phyloP scores from a whole-genome alignment of 2,329 filamentous ascomycete species.

The Penicillium nordicum region DNA sequence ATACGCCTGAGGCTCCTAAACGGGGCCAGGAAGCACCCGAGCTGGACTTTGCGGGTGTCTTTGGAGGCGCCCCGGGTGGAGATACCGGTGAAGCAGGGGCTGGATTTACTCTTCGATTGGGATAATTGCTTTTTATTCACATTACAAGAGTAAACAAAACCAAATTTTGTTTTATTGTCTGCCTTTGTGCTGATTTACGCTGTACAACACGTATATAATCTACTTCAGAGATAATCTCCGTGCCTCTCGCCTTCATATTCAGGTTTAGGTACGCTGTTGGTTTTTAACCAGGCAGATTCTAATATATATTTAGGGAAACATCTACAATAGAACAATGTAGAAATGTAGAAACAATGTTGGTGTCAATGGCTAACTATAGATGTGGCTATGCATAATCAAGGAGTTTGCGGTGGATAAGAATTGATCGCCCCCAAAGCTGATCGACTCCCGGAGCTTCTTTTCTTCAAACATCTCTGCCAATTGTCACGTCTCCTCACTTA shows the following conservation, averaged over 20 bases:
- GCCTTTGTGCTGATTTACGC: neutral
- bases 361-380: neutral
- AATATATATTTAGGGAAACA: neutral
- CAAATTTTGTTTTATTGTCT: neutral
- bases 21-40: slow-evolving; percentile 66
- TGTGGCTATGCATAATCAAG: neutral
- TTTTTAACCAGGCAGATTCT: neutral
- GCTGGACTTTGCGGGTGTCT: slow-evolving; percentile 68
- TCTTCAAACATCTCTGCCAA: neutral
- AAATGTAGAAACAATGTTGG: neutral
- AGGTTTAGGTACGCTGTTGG: neutral
- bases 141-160: neutral
- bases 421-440: slow-evolving; percentile 1
- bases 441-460: slow-evolving; percentile 14
- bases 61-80: slow-evolving; percentile 62
- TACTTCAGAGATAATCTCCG: neutral
- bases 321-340: neutral
- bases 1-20: slow-evolving; percentile 78
- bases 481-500: neutral
- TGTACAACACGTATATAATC: neutral
- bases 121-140: slow-evolving; percentile 20
- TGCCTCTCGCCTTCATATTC: neutral
- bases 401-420: neutral
- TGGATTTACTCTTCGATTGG: slow-evolving; percentile 59
- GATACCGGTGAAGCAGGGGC: slow-evolving; percentile 61